Conservation (phyloP, 2,329 filamentous ascomycete genomes). For the Nemania serpens region DNA sequence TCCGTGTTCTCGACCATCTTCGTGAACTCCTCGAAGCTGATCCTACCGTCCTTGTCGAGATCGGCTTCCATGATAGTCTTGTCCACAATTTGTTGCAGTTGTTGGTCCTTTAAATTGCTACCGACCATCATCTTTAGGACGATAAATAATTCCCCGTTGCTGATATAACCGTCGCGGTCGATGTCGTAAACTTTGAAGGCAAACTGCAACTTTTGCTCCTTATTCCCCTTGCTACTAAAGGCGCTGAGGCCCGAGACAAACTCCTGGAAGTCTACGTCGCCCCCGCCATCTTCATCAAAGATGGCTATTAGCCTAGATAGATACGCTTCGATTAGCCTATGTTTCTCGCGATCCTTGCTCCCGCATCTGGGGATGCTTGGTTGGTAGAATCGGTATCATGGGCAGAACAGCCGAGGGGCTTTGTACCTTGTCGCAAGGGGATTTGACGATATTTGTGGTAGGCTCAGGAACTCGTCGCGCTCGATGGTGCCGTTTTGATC, state of each 20-base stretch:
- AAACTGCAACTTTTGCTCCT: conserved; percentile 97
- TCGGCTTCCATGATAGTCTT: conserved; percentile 99
- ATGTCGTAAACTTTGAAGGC: conserved; percentile 99
- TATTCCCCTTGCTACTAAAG: conserved; percentile 97
- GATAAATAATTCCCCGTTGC: conserved; percentile 98
- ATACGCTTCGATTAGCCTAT: conserved; percentile 3
- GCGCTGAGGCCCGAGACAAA: conserved; percentile 95
- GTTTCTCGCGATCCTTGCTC: too few species aligned
- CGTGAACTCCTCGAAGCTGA: conserved; percentile 98
- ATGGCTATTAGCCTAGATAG: conserved; percentile 89
- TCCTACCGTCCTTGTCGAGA: conserved; percentile 93
- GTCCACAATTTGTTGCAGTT: conserved; percentile 98
- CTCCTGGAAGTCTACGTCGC: conserved; percentile 98
- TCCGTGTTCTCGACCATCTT: conserved; percentile 98
- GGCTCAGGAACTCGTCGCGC: conserved; percentile 94
- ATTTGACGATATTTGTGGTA: conserved; percentile 97
- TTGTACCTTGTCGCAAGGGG: conserved; percentile 87
- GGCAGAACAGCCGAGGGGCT: conserved; percentile 1
- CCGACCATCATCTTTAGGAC: conserved; percentile 99
- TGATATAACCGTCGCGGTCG: conserved; percentile 97
- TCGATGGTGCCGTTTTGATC: conserved; percentile 98
- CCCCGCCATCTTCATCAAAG: conserved; percentile 97
- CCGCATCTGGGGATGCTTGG: background rate
- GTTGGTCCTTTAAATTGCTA: conserved; percentile 97
- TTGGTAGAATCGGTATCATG: background rate